These are phyloP conservation scores for Eimeria sp. DNA, from an alignment of 169 alveolate genomes.

Conservation along the genomic window DNA sequence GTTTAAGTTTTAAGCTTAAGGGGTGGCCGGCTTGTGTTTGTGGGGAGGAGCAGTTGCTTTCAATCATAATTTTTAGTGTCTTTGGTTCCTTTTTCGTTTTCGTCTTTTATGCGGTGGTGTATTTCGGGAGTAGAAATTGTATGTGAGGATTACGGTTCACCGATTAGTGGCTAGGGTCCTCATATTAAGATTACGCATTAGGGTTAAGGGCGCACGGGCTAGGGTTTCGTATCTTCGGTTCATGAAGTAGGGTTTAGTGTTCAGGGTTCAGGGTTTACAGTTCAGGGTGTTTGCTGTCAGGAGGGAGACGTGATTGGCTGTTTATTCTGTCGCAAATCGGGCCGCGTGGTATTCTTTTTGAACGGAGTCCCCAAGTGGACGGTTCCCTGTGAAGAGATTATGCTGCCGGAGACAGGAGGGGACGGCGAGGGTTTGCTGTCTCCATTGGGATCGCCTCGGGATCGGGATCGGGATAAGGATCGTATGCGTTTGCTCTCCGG, in stretches of 20 bases:
- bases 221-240: neutral
- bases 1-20: too few relatives aligned
- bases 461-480: neutral
- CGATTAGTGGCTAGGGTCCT: neutral
- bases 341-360: slow-evolving; percentile 22
- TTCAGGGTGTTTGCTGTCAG: neutral
- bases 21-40: too few relatives aligned
- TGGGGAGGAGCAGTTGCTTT: too few relatives aligned
- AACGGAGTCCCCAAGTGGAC: slow-evolving; percentile 57
- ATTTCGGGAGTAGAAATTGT: too few relatives aligned
- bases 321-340: slow-evolving; percentile 54
- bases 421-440: slow-evolving; percentile 10
- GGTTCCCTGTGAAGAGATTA: slow-evolving; percentile 20
- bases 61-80: too few relatives aligned
- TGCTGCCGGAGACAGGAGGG: slow-evolving; percentile 35
- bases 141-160: neutral
- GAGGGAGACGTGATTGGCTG: slow-evolving; percentile 78
- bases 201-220: neutral
- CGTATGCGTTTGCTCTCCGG: neutral
- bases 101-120: too few relatives aligned
- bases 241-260: neutral
- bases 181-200: neutral
- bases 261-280: neutral
- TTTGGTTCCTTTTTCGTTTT: too few relatives aligned
- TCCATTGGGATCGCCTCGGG: slow-evolving; percentile 24